Percentiles rank a stretch among this genome's conserved stretches.
Conservation (phyloP, 2,329 filamentous ascomycete species). For the Fusarium globosum region DNA sequence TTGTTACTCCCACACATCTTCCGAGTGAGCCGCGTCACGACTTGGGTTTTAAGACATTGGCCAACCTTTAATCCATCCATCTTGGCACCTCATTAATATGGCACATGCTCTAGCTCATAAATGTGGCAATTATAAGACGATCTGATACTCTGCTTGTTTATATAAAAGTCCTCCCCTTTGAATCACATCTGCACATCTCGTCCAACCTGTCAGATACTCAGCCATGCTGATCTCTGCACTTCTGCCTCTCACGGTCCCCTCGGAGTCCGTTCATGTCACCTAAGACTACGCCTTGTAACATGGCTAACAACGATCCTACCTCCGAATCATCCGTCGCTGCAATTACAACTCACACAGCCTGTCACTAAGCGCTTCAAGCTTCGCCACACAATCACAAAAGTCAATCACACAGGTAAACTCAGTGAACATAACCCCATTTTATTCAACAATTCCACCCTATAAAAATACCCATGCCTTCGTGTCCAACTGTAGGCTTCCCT, state of each 20-base stretch:
- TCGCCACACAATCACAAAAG: neutral
- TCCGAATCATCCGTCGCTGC: constrained; percentile 13
- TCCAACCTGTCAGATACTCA: neutral
- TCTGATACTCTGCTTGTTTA: neutral
- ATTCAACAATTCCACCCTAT: constrained; percentile 26
- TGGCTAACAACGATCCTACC: neutral
- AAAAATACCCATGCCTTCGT: constrained; percentile 37
- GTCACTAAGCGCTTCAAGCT: neutral
- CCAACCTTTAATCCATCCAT: neutral
- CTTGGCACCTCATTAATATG: neutral
- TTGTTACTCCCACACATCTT: neutral
- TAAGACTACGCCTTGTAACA: constrained; percentile 17
- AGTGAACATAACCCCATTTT: constrained; percentile 36
- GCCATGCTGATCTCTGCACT: neutral
- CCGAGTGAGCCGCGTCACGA: constrained; percentile 2
- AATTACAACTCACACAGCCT: neutral
- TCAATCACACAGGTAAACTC: neutral
- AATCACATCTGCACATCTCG: neutral
- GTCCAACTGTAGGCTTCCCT: constrained; percentile 37
- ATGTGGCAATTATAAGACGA: neutral
- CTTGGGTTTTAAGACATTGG: constrained; percentile 1
- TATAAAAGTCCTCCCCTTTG: neutral
- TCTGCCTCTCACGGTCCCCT: neutral
- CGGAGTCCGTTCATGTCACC: constrained; percentile 5
- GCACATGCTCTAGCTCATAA: neutral